These are phyloP conservation scores for Hortaea sp. DNA, from an alignment of 2,329 filamentous ascomycete species.

Conservation along the genomic window DNA sequence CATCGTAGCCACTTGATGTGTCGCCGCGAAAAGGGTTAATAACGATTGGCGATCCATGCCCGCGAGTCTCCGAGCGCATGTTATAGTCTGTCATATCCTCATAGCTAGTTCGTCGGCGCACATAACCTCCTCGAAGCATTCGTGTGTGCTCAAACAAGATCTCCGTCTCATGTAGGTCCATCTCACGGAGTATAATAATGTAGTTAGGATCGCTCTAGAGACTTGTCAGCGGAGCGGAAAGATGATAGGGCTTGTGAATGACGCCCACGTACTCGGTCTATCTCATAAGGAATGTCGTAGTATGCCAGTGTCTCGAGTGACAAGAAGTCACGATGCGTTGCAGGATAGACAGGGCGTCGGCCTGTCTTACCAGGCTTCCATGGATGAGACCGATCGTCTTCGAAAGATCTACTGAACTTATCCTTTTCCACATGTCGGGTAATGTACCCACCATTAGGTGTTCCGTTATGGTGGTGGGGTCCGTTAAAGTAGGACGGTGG, in stretches of 20 bases:
- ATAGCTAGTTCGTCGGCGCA: not conserved
- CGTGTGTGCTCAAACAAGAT: not conserved
- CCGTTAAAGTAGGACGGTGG: too few relatives aligned
- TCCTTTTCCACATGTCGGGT: too few relatives aligned
- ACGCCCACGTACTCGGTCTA: not conserved
- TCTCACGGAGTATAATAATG: not conserved
- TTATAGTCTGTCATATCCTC: not conserved
- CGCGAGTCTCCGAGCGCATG: too few relatives aligned
- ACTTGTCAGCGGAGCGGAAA: not conserved
- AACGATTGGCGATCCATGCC: too few relatives aligned
- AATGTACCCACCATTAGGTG: too few relatives aligned
- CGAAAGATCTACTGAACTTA: not conserved
- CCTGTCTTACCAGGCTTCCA: too few relatives aligned
- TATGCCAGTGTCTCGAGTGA: not conserved
- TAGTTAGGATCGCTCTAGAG: not conserved
- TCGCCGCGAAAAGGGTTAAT: too few relatives aligned
- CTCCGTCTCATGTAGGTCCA: not conserved
- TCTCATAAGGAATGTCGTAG: not conserved
- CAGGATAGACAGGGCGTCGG: not conserved
- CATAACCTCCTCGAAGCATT: not conserved
- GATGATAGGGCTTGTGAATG: not conserved
- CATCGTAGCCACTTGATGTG: too few relatives aligned
- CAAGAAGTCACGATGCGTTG: not conserved
- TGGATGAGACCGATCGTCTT: not conserved
- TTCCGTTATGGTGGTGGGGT: too few relatives aligned